Percentiles rank a stretch among this genome's conserved stretches.
These are phyloP conservation scores for Pseudonectria foliicola DNA, from an alignment of 2,329 filamentous ascomycete species.

Conservation along the genomic window DNA sequence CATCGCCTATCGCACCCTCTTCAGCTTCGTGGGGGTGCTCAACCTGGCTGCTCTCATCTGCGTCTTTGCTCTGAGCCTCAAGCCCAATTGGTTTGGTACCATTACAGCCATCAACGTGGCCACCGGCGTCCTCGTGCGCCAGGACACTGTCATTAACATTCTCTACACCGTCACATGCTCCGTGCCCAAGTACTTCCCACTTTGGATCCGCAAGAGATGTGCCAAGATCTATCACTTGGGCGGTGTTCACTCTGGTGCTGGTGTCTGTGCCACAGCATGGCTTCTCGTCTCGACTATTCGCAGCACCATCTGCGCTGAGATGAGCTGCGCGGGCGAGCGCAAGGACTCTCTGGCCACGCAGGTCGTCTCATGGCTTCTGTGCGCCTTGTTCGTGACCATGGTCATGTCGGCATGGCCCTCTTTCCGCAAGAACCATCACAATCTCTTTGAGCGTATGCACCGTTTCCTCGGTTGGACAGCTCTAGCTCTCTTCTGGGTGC, in stretches of 20 bases:
- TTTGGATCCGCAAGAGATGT: conserved; percentile 39
- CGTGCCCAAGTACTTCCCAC: conserved; percentile 37
- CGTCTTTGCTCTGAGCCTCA: conserved; percentile 29
- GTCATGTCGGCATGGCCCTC: conserved; percentile 56
- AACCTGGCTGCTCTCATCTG: conserved; percentile 43
- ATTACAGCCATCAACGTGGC: conserved; percentile 43
- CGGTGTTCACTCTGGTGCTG: conserved; percentile 44
- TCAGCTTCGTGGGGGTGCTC: conserved; percentile 43
- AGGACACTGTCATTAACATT: conserved; percentile 46
- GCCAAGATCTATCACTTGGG: conserved; percentile 48
- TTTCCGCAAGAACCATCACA: conserved; percentile 56
- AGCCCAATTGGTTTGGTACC: conserved; percentile 32
- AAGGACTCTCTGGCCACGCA: conserved; percentile 34
- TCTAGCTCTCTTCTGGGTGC: conserved; percentile 57
- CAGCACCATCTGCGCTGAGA: conserved; percentile 29
- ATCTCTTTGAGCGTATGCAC: conserved; percentile 64
- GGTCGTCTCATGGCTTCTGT: conserved; percentile 50
- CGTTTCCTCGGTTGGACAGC: conserved; percentile 67
- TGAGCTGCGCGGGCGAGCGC: conserved; percentile 20
- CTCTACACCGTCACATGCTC: conserved; percentile 41
- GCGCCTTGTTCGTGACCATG: conserved; percentile 51
- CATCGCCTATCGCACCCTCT: conserved; percentile 49
- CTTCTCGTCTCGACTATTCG: conserved; percentile 36
- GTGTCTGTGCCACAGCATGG: conserved; percentile 42
- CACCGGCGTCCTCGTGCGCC: conserved; percentile 43